phyloP scores from a whole-genome alignment of 768 basidiomycete species.

The Termitomyces heimii region DNA sequence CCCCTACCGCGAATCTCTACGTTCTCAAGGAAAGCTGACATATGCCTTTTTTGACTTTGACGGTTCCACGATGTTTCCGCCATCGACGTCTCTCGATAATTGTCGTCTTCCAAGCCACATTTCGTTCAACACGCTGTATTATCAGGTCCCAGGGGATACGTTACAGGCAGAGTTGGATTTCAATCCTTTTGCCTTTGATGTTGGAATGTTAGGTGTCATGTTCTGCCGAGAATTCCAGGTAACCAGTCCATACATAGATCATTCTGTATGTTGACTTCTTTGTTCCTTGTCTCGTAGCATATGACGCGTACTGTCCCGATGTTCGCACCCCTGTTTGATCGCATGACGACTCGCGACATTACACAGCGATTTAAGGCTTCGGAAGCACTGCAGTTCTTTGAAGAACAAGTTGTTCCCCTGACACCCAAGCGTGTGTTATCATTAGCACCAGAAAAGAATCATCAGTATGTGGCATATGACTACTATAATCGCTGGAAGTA shows the following conservation, averaged over 20 bases:
- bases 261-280: too few species aligned
- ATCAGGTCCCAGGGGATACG: conserved; percentile 8
- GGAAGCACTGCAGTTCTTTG: conserved; percentile 21
- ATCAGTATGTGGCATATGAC: neutral
- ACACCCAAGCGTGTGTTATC: neutral
- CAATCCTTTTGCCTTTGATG: conserved; percentile 21
- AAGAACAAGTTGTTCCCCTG: conserved; percentile 4
- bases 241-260: neutral
- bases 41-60: neutral
- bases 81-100: neutral
- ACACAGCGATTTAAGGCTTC: conserved; percentile 17
- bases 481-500: neutral
- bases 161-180: conserved; percentile 19
- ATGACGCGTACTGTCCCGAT: conserved; percentile 15
- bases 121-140: neutral
- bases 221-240: conserved; percentile 9
- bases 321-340: conserved; percentile 3
- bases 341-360: conserved; percentile 19
- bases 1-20: neutral
- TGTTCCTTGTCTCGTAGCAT: conserved; percentile 8
- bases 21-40: neutral
- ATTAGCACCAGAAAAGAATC: neutral
- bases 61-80: conserved; percentile 3
- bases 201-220: conserved; percentile 7
- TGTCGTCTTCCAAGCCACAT: conserved; percentile 8